Percentiles rank a stretch among this genome's conserved stretches.
Evolutionary conservation across 495 filamentous ascomycete species (phyloP).

Genomic region (Lasiosphaeria hispida): DNA sequence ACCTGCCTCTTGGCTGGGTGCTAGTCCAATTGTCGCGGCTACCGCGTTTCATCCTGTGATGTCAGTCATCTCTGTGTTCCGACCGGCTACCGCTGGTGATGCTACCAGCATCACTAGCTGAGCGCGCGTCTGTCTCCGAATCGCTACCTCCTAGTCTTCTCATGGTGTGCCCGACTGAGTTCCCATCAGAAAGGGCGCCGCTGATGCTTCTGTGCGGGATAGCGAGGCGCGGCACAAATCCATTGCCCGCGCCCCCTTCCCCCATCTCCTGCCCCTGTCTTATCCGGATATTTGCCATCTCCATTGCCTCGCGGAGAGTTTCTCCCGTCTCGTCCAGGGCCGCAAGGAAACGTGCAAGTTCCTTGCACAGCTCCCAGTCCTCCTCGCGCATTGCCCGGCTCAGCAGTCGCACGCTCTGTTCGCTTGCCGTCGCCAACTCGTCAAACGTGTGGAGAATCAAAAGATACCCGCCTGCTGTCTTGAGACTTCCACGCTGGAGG

Average conservation of each 20-base stretch:
- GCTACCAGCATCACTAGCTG: constrained; percentile 32
- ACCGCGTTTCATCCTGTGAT: background rate
- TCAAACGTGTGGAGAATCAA: constrained; percentile 94
- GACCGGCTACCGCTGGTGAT: constrained; percentile 19
- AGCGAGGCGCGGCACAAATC: constrained; percentile 51
- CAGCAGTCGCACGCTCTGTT: constrained; percentile 80
- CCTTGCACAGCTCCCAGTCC: constrained; percentile 97
- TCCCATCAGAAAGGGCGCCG: constrained; percentile 16
- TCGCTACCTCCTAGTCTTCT: constrained; percentile 26
- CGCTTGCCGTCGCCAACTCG: constrained; percentile 72
- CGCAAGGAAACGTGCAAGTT: constrained; percentile 87
- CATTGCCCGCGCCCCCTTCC: constrained; percentile 34
- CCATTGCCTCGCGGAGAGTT: constrained; percentile 75
- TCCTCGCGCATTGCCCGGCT: constrained; percentile 75
- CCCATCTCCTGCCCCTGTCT: constrained; percentile 36
- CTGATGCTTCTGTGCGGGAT: constrained; percentile 43
- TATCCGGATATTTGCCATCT: constrained; percentile 60
- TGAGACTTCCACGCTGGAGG: constrained; percentile 75
- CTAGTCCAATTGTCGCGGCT: background rate
- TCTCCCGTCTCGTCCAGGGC: constrained; percentile 85
- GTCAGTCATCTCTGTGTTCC: constrained; percentile 12
- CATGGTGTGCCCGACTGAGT: constrained; percentile 5
- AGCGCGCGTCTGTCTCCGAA: constrained; percentile 27
- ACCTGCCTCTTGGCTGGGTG: background rate
- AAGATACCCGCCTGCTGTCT: constrained; percentile 94